Percentiles rank a stretch among this genome's conserved stretches.
Conservation (phyloP, 2,329 filamentous ascomycete genomes). For the Sporothrix inflata region DNA sequence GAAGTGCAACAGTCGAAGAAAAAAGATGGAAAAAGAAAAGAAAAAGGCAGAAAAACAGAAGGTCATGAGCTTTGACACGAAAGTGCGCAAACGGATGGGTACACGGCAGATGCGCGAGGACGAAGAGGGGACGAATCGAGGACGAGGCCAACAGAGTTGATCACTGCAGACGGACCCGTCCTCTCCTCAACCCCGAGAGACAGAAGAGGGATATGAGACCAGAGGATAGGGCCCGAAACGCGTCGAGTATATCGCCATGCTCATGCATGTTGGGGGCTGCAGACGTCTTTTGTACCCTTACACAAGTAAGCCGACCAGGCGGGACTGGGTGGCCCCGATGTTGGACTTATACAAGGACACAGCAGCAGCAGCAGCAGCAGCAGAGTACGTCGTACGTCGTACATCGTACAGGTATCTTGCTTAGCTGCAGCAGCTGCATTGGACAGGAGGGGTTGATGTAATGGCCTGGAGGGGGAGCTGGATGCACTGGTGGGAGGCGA, state of each 20-base stretch:
- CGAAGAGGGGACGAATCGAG: not conserved
- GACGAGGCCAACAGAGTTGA: not conserved
- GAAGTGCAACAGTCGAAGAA: not conserved
- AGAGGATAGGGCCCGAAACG: not conserved
- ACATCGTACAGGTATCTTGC: not conserved
- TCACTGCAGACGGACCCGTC: not conserved
- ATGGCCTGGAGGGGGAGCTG: not conserved
- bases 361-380: not conserved
- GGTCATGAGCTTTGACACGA: not conserved
- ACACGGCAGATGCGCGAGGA: slow-evolving; percentile 2
- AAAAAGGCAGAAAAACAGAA: not conserved
- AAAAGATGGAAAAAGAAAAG: not conserved
- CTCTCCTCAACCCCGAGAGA: not conserved
- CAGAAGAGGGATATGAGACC: not conserved
- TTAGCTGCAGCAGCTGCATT: not conserved
- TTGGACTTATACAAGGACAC: not conserved
- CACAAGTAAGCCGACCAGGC: not conserved
- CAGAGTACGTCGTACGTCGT: not conserved
- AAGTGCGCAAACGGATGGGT: not conserved
- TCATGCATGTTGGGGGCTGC: not conserved
- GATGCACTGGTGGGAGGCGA: too few species aligned
- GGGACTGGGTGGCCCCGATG: not conserved
- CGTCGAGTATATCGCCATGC: not conserved
- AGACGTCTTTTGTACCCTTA: not conserved
- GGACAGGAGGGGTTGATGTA: not conserved